These are phyloP conservation scores for Atkinsonella texensis DNA, from an alignment of 2,329 filamentous ascomycete genomes.

Conservation along the genomic window DNA sequence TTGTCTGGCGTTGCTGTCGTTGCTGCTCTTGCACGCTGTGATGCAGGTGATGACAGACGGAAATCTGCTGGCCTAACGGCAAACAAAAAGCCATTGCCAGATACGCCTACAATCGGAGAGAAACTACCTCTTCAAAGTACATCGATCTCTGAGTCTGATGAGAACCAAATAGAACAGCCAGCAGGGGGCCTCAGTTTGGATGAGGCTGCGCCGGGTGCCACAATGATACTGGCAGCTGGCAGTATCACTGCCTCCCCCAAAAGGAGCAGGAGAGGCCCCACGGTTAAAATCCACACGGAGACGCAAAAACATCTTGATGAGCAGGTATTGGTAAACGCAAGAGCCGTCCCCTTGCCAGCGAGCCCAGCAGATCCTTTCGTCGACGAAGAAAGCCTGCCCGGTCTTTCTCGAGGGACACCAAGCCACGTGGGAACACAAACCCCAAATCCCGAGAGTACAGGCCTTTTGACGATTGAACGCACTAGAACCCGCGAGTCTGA, in stretches of 20 bases:
- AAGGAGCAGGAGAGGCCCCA: background rate
- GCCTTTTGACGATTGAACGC: slow-evolving; percentile 28
- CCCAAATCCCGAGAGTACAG: slow-evolving; percentile 21
- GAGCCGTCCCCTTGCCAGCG: background rate
- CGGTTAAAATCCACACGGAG: background rate
- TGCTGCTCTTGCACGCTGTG: slow-evolving; percentile 25
- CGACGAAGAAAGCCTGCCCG: slow-evolving; percentile 18
- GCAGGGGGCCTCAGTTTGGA: background rate
- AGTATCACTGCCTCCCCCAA: background rate
- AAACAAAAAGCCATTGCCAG: background rate
- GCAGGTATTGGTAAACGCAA: background rate
- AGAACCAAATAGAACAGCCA: background rate
- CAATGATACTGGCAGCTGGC: background rate
- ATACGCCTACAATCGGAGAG: background rate
- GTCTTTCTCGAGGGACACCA: slow-evolving; percentile 21
- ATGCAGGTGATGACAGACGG: slow-evolving; percentile 21
- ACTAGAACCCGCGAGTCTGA: slow-evolving; percentile 22
- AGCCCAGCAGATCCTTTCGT: slow-evolving; percentile 16
- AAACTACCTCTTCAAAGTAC: background rate
- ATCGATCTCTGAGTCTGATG: slow-evolving; percentile 1
- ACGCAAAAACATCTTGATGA: background rate
- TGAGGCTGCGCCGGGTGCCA: background rate
- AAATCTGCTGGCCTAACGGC: background rate
- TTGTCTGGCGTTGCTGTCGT: slow-evolving; percentile 28
- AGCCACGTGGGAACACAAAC: slow-evolving; percentile 13